phyloP scores from a whole-genome alignment of 78 protist species.

The Paulinella micropora region DNA sequence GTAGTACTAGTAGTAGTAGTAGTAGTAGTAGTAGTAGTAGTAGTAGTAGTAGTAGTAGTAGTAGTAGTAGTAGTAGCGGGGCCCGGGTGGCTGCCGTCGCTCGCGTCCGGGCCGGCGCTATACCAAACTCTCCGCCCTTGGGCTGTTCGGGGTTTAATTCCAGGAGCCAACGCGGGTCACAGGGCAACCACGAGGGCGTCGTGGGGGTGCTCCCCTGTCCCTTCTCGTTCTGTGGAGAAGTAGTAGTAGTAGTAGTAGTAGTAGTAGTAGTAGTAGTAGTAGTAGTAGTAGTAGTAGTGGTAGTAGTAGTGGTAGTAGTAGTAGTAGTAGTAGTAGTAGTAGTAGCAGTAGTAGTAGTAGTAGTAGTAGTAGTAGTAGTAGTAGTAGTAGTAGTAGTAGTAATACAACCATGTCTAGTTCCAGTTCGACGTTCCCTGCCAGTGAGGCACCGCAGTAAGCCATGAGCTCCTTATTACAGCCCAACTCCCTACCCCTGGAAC shows the following conservation, averaged over 20 bases:
- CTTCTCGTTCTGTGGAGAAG: neutral
- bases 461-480: too few relatives aligned
- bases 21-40: neutral
- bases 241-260: neutral
- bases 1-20: neutral
- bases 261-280: neutral
- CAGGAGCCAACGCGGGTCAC: too few relatives aligned
- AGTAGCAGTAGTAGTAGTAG: neutral
- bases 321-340: neutral
- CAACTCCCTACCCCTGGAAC: too few relatives aligned
- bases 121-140: too few relatives aligned
- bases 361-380: neutral
- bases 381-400: neutral
- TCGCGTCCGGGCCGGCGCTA: too few relatives aligned
- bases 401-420: too few relatives aligned
- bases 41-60: neutral
- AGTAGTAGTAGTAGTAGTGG: neutral
- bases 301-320: neutral
- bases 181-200: too few relatives aligned
- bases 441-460: too few relatives aligned
- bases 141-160: too few relatives aligned
- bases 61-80: neutral
- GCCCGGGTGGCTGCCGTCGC: too few relatives aligned
- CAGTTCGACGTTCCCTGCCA: too few relatives aligned
- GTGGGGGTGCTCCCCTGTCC: too few relatives aligned